Conservation (phyloP, 257 asterid genomes). For the Craterostigma plantagineum region DNA sequence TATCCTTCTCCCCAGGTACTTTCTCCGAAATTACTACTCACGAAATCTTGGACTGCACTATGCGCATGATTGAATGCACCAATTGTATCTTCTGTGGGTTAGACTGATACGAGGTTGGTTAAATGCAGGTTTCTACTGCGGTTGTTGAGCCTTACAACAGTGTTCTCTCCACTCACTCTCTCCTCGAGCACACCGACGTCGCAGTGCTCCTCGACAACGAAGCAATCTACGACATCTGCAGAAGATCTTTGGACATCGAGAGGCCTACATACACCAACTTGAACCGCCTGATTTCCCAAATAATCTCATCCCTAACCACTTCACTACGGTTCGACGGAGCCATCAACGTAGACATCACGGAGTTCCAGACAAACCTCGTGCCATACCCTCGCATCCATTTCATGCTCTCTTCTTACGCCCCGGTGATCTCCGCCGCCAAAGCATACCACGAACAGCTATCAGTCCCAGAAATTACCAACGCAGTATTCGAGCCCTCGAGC, state of each 20-base stretch:
- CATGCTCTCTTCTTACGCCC: constrained; percentile 95
- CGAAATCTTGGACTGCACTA: background rate
- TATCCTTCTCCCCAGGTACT: constrained; percentile 83
- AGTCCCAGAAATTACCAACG: constrained; percentile 75
- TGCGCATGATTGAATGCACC: too few relatives aligned
- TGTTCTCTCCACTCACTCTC: constrained; percentile 81
- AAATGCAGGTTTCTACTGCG: constrained; percentile 75
- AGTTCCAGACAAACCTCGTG: constrained; percentile 88
- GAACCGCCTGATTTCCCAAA: constrained; percentile 74
- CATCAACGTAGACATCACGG: constrained; percentile 71
- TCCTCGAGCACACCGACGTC: constrained; percentile 83
- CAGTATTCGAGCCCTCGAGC: constrained; percentile 84
- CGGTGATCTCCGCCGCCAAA: constrained; percentile 77
- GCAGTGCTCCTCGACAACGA: constrained; percentile 74
- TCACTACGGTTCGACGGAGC: constrained; percentile 91
- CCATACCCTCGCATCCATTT: constrained; percentile 92
- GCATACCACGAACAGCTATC: constrained; percentile 86
- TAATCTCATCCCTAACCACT: constrained; percentile 72
- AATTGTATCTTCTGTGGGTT: background rate
- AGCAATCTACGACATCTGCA: constrained; percentile 80
- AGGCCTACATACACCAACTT: constrained; percentile 81
- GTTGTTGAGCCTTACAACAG: constrained; percentile 97
- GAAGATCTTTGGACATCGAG: constrained; percentile 78
- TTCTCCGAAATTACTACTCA: background rate
- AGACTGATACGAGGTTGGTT: constrained; percentile 1